Percentiles rank a stretch among this genome's conserved stretches.
phyloP scores from a whole-genome alignment of 2,329 filamentous ascomycete species.

The Neofusicoccum kwambonambiense region DNA sequence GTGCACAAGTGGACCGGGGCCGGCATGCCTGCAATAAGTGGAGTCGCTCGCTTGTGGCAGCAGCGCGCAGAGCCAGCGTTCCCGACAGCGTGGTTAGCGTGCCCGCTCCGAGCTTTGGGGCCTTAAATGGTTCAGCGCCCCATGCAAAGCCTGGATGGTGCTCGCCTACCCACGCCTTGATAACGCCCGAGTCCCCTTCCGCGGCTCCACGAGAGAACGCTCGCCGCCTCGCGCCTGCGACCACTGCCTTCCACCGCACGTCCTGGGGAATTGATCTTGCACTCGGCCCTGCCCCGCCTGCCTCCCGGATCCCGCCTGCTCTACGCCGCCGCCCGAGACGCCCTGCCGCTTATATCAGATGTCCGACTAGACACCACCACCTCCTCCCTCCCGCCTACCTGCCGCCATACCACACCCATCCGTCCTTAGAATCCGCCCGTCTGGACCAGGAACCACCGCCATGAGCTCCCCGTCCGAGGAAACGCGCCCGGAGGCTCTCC shows the following conservation, averaged over 20 bases:
- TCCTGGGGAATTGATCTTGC: background rate
- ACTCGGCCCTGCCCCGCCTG: background rate
- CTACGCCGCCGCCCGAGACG: background rate
- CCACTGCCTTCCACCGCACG: no score
- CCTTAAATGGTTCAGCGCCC: conserved; percentile 15
- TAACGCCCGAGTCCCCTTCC: conserved; percentile 5
- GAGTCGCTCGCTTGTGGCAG: conserved; percentile 16
- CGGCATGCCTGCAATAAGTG: conserved; percentile 15
- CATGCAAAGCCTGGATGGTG: conserved; percentile 3
- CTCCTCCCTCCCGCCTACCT: background rate
- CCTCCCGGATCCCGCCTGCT: background rate
- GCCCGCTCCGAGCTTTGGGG: conserved; percentile 16
- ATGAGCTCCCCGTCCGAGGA: conserved; percentile 17
- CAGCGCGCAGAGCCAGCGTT: conserved; percentile 2
- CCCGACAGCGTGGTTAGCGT: conserved; percentile 16
- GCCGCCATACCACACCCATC: background rate
- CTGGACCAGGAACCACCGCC: background rate
- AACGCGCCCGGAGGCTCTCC: background rate
- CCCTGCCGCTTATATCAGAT: background rate
- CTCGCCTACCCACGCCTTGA: conserved; percentile 11
- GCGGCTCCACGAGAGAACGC: background rate
- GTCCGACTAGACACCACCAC: background rate
- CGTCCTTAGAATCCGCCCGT: background rate
- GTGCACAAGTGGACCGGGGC: conserved; percentile 13
- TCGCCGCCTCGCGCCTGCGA: background rate